Evolutionary conservation across 495 filamentous ascomycete genomes (phyloP), one percentile per base, ranked within the genome.

Genomic region (Aspergillus avenaceus): DNA sequence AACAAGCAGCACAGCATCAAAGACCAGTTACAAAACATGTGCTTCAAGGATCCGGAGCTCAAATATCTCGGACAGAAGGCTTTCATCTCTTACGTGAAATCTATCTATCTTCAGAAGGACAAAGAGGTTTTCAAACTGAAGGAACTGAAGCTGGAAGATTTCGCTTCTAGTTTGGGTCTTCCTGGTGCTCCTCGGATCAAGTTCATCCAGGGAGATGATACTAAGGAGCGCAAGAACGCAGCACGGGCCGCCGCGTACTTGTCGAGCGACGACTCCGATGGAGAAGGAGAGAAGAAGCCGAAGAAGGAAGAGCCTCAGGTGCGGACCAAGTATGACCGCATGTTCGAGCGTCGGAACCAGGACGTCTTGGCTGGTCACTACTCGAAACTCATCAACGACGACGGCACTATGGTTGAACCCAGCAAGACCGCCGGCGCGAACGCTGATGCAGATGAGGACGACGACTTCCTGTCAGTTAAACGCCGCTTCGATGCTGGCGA

Each of bases 21-120:
- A 54, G 78, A 83, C 50, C 85, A 93, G 63, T 65, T 99, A 23
- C 91, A 96, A 61, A 89, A 85, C 46, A 85, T 96, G 82, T 92
- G 88, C 61, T 97, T 97, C 75, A 90, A 96, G 66, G 88, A 95
- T 36, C 85, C 92, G 2, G 88, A 95, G 58, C 69, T 97, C 45
- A 97, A 97, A 56, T 97, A 97, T 63, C 74, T 97, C 2, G 95
- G 86, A 4, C 93, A 97, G 60, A 97, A 97, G 61, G 91, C 93
- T 0, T 99, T 99, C 53, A 82, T 91, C 47, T 88, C 84, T 32
- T 96, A 97, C 64, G 83, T 84, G 13, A 81, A 84, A 37, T 91
- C 88, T 7, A 68, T 97, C 42, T 82, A 89, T 63, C 70, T 96
- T 21, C 91, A 97, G 67, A 91, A 88, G 58, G 91, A 99, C 60